These are phyloP conservation scores for Argentina anserina DNA, from an alignment of 306 rosid genomes.

Conservation along the genomic window DNA sequence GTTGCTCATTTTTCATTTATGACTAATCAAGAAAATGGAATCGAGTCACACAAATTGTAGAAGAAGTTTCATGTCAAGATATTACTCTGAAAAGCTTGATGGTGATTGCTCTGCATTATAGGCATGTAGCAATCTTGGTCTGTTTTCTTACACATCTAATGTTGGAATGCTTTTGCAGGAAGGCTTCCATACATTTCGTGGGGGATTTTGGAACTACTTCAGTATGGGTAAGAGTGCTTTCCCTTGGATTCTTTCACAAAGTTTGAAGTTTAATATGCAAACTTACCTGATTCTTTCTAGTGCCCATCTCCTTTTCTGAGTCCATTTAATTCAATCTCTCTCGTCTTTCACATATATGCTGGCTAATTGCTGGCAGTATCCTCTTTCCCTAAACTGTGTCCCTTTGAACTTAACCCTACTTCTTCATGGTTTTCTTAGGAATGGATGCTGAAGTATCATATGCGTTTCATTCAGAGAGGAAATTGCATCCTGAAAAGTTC, in stretches of 20 bases:
- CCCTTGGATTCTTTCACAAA: constrained; percentile 8
- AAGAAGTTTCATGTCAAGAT: background rate
- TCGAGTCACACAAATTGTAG: background rate
- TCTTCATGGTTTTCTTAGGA: constrained; percentile 41
- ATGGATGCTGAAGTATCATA: constrained; percentile 99
- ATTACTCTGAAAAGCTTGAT: constrained; percentile 8
- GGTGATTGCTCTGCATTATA: constrained; percentile 5
- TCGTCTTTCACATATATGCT: background rate
- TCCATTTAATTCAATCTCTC: background rate
- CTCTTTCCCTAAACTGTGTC: background rate
- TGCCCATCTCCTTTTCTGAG: background rate
- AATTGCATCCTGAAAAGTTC: constrained; percentile 85
- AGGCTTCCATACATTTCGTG: constrained; percentile 87
- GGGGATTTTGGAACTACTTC: constrained; percentile 98
- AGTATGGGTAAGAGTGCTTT: constrained; percentile 79
- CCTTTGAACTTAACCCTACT: constrained; percentile 1
- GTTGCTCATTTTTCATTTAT: background rate
- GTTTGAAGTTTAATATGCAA: constrained; percentile 22
- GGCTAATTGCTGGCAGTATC: background rate
- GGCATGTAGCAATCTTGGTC: background rate
- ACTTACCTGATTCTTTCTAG: constrained; percentile 7
- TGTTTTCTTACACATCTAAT: constrained; percentile 16
- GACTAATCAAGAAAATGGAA: background rate
- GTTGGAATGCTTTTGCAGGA: constrained; percentile 51
- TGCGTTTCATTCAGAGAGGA: constrained; percentile 92